Evolutionary conservation across 805 yeast genomes (phyloP).

Genomic region (Saturnispora hagleri): DNA sequence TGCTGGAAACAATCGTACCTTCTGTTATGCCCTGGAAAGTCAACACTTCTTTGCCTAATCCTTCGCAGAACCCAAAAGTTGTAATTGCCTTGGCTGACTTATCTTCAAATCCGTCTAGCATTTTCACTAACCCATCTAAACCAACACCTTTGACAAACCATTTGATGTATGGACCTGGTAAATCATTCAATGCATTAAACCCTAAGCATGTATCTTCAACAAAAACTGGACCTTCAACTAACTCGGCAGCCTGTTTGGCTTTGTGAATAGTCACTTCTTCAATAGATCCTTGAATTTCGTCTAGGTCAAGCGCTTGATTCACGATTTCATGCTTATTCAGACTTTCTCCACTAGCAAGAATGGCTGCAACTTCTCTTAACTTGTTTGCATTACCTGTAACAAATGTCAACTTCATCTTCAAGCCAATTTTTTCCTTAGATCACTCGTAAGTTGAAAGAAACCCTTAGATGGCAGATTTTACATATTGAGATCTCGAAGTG

Average conservation of each 20-base stretch:
- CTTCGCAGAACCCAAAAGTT: conserved; percentile 85
- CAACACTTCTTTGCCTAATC: conserved; percentile 62
- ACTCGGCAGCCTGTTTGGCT: conserved; percentile 60
- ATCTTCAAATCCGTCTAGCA: conserved; percentile 75
- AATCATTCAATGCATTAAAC: conserved; percentile 63
- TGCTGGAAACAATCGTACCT: conserved; percentile 67
- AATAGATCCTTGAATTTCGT: conserved; percentile 84
- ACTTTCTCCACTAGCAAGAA: conserved; percentile 38
- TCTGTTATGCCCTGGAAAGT: conserved; percentile 78
- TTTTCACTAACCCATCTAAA: conserved; percentile 61
- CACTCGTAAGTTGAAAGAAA: background rate
- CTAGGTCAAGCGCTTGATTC: conserved; percentile 68
- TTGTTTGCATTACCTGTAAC: conserved; percentile 81
- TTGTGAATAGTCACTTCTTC: conserved; percentile 76
- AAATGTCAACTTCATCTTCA: conserved; percentile 20
- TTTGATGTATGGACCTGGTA: conserved; percentile 88
- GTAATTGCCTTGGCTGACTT: conserved; percentile 83
- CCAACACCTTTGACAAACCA: conserved; percentile 84
- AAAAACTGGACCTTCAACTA: conserved; percentile 67
- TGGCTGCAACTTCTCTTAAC: conserved; percentile 72
- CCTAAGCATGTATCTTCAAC: conserved; percentile 94
- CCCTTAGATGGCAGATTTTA: background rate
- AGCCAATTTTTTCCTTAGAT: background rate
- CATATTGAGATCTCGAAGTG: background rate
- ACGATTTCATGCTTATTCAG: conserved; percentile 37